Evolutionary conservation across 202 grass and related monocot species (phyloP).

Genomic region (Setaria viridis): DNA sequence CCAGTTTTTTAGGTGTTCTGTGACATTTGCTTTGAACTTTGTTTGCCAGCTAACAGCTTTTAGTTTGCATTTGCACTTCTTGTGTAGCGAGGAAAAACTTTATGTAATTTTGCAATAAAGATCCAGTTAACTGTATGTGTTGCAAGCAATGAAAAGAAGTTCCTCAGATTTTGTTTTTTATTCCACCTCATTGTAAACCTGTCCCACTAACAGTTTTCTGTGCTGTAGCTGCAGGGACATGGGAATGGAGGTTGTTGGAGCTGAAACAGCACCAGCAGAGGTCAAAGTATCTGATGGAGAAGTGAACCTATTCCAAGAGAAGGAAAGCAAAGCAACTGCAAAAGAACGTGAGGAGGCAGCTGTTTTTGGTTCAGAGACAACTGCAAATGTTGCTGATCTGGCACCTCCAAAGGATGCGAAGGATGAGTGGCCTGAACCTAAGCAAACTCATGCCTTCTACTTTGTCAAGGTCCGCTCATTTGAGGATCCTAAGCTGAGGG

Average conservation of each 20-base stretch:
- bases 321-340: slow-evolving; percentile 67
- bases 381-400: slow-evolving; percentile 45
- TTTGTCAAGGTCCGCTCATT: slow-evolving; percentile 70
- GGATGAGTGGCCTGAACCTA: slow-evolving; percentile 86
- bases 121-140: slow-evolving; percentile 7
- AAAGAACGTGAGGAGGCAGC: slow-evolving; percentile 60
- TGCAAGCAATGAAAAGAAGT: neutral
- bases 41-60: neutral
- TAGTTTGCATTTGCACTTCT: neutral
- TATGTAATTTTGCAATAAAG: slow-evolving; percentile 7
- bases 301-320: slow-evolving; percentile 63
- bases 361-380: slow-evolving; percentile 64
- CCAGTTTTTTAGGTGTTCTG: neutral
- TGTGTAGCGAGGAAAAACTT: neutral
- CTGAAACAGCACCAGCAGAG: slow-evolving; percentile 60
- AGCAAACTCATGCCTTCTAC: slow-evolving; percentile 71
- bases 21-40: slow-evolving; percentile 2
- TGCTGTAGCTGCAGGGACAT: slow-evolving; percentile 51
- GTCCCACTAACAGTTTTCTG: slow-evolving; percentile 21
- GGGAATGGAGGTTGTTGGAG: slow-evolving; percentile 80
- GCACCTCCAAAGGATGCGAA: slow-evolving; percentile 68
- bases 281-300: slow-evolving; percentile 67
- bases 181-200: slow-evolving; percentile 9
- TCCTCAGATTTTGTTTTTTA: neutral
- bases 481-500: slow-evolving; percentile 89